Conservation (phyloP, 208 protist genomes). For the Balamuthia mandrillaris region DNA sequence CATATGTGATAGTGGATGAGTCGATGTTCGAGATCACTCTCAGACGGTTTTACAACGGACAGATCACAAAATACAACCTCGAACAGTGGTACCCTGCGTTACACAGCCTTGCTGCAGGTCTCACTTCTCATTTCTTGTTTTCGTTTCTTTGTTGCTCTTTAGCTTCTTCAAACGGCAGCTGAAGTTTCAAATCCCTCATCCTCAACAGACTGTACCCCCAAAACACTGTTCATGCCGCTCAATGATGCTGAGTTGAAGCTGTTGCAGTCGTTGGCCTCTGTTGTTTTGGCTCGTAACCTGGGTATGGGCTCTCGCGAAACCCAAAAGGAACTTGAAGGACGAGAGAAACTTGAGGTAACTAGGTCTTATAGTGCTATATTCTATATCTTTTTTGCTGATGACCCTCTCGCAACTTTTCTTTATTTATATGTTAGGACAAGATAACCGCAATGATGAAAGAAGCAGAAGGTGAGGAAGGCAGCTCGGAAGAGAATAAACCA, state of each 20-base stretch:
- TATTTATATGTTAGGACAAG: not conserved
- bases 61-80: conserved; percentile 26
- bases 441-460: not conserved
- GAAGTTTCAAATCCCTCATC: not conserved
- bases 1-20: not conserved
- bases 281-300: not conserved
- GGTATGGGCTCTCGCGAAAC: not conserved
- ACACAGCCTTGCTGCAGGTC: not conserved
- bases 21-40: conserved; percentile 19
- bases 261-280: not conserved
- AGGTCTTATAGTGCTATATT: not conserved
- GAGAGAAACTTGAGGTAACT: not conserved
- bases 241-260: not conserved
- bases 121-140: not conserved
- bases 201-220: not conserved
- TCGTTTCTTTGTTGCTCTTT: not conserved
- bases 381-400: not conserved
- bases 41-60: not conserved
- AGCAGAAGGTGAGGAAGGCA: not conserved
- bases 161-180: not conserved
- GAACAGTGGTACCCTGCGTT: not conserved
- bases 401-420: not conserved
- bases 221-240: not conserved
- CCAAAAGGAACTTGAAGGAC: not conserved
- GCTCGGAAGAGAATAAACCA: not conserved